Evolutionary conservation across 139 green algal species (phyloP), one percentile per base, ranked within the genome.

Genomic region (Picochlorum sp.): DNA sequence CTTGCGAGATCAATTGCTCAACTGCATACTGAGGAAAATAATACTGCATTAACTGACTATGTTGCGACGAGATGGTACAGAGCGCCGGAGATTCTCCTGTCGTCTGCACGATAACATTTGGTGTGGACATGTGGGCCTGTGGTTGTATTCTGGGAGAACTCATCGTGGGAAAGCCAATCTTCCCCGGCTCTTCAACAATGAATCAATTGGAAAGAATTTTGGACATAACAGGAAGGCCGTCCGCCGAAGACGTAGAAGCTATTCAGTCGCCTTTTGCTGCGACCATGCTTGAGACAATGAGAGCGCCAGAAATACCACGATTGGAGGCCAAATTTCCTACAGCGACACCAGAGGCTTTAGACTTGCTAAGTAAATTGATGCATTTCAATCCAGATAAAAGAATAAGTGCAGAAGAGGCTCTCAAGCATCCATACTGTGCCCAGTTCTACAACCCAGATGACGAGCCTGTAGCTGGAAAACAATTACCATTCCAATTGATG

Each of bases 91-190:
- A 97, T 98, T 63, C 80, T 99, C 56, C 78, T 99, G 30, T 91
- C 87, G 10, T 92, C 79, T 32, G 85, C 84, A 9, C 86, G 91
- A 26, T 99, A 99, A 97, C 90, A 4, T 92, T 79, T 66, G 94
- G 92, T 9, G 92, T 98, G 16, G 94, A 99, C 80, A 95, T 98
- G 86, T 99, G 94, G 94, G 91, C 85, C 28, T 87, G 83, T 62
- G 92, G 92, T 44, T 98, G 95, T 82, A 98, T 99, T 65, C 81
- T 98, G 26, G 89, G 92, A 32, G 94, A 99, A 85, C 79, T 99
- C 45, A 74, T 99, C 51, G 79, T 81, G 15, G 80, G 84, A 41
- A 91, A 89, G 65, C 91, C 90, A 49, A 85, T 96, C 62, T 97
- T 96, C 71, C 87, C 89, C 7, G 93, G 93, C 45, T 91, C 77